These are phyloP conservation scores for Rhexocercosporidium sp. DNA, from an alignment of 2,329 filamentous ascomycete species.

Conservation along the genomic window DNA sequence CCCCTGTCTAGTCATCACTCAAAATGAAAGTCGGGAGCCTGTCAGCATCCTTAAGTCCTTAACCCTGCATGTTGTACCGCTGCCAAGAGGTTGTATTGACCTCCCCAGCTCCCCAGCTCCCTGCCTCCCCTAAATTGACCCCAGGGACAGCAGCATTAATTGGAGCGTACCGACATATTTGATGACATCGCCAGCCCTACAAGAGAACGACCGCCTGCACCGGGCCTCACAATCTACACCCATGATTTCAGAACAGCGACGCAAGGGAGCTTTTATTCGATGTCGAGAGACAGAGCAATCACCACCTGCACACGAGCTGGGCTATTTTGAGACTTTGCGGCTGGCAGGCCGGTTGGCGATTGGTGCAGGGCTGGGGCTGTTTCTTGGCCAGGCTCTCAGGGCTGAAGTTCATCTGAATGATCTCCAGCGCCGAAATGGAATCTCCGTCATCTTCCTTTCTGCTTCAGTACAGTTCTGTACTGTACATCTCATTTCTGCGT, in stretches of 20 bases:
- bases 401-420: conserved; percentile 6
- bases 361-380: not conserved
- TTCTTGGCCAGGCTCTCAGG: conserved; percentile 11
- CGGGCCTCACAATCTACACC: conserved; percentile 1
- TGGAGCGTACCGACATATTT: not conserved
- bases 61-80: not conserved
- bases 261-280: not conserved
- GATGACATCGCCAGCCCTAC: conserved; percentile 3
- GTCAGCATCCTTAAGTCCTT: conserved; percentile 4
- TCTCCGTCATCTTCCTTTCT: not conserved
- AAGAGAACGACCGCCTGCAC: not conserved
- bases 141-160: not conserved
- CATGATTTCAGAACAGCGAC: not conserved
- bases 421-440: conserved; percentile 1
- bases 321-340: conserved; percentile 26
- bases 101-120: too few relatives aligned
- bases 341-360: not conserved
- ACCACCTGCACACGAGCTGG: not conserved
- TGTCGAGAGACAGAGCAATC: not conserved
- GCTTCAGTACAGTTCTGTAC: not conserved
- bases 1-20: conserved; percentile 13
- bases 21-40: conserved; percentile 4
- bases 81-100: not conserved
- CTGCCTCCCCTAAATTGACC: too few relatives aligned
- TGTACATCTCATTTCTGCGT: not conserved